Evolutionary conservation across 2,329 filamentous ascomycete genomes (phyloP).

Genomic region (Periconia sp.): DNA sequence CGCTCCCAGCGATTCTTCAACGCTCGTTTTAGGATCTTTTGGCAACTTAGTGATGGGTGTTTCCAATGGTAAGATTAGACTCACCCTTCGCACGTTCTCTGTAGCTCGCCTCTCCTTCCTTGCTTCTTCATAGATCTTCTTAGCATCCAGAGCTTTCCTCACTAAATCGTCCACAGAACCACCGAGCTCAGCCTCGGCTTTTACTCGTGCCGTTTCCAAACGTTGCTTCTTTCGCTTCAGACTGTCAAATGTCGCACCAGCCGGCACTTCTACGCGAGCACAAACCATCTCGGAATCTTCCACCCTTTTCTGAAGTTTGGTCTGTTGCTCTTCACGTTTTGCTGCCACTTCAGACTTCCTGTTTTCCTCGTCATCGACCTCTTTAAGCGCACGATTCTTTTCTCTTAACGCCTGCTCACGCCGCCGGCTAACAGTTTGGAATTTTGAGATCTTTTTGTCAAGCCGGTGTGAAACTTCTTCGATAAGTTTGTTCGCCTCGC

Average conservation of each 20-base stretch:
- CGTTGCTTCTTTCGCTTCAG: slow-evolving; percentile 39
- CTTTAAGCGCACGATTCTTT: slow-evolving; percentile 51
- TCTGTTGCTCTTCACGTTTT: slow-evolving; percentile 32
- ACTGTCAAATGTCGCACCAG: slow-evolving; percentile 36
- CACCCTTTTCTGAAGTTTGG: slow-evolving; percentile 29
- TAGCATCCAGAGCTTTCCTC: slow-evolving; percentile 35
- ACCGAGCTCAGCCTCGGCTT: slow-evolving; percentile 38
- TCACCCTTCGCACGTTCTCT: slow-evolving; percentile 22
- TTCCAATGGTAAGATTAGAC: slow-evolving; percentile 4
- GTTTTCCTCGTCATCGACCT: slow-evolving; percentile 40
- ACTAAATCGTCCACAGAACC: slow-evolving; percentile 41
- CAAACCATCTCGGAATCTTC: slow-evolving; percentile 25
- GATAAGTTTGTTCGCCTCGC: slow-evolving; percentile 34
- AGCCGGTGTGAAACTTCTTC: slow-evolving; percentile 26
- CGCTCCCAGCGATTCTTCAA: slow-evolving; percentile 73
- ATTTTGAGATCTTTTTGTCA: slow-evolving; percentile 35
- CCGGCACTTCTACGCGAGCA: slow-evolving; percentile 35
- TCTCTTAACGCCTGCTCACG: slow-evolving; percentile 43
- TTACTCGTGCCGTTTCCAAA: slow-evolving; percentile 33
- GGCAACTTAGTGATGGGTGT: slow-evolving; percentile 11
- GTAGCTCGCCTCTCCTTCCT: slow-evolving; percentile 25
- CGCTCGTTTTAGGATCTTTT: slow-evolving; percentile 62
- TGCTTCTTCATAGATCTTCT: slow-evolving; percentile 26
- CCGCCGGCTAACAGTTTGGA: slow-evolving; percentile 35
- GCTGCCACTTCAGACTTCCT: slow-evolving; percentile 33